These are phyloP conservation scores for Phoma sp. DNA, from an alignment of 2,329 filamentous ascomycete genomes.

Conservation along the genomic window DNA sequence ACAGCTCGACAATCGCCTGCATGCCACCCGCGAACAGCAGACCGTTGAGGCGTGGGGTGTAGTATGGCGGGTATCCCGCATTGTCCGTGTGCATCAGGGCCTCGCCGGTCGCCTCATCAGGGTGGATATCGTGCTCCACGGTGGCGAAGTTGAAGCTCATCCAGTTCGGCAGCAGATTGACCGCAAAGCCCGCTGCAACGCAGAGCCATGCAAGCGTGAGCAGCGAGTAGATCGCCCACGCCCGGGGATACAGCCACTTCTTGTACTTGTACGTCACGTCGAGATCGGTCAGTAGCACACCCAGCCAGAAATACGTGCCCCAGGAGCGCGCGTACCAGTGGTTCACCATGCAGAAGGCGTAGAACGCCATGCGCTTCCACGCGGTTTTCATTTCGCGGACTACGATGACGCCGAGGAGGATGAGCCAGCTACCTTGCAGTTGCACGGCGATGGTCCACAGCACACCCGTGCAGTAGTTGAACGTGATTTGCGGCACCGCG, in stretches of 20 bases:
- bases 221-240: conserved; percentile 47
- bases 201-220: conserved; percentile 39
- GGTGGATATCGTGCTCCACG: conserved; percentile 53
- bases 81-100: conserved; percentile 42
- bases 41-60: conserved; percentile 52
- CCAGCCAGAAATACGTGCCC: conserved; percentile 55
- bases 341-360: conserved; percentile 51
- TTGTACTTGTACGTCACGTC: conserved; percentile 56
- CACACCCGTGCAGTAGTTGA: conserved; percentile 58
- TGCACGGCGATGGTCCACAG: conserved; percentile 59
- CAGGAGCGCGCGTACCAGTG: conserved; percentile 57
- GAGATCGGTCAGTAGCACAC: conserved; percentile 53
- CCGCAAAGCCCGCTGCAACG: conserved; percentile 42
- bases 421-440: conserved; percentile 55
- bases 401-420: conserved; percentile 51
- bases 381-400: conserved; percentile 54
- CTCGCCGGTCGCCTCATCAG: conserved; percentile 48
- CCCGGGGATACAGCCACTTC: conserved; percentile 45
- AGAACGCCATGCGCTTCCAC: conserved; percentile 56
- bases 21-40: conserved; percentile 50
- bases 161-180: conserved; percentile 49
- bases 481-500: conserved; percentile 54
- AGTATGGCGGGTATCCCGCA: conserved; percentile 53
- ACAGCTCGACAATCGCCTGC: conserved; percentile 48
- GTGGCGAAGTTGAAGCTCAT: conserved; percentile 47